Evolutionary conservation across 805 yeast genomes (phyloP).

Genomic region (Groenewaldozyma tartarivorans): DNA sequence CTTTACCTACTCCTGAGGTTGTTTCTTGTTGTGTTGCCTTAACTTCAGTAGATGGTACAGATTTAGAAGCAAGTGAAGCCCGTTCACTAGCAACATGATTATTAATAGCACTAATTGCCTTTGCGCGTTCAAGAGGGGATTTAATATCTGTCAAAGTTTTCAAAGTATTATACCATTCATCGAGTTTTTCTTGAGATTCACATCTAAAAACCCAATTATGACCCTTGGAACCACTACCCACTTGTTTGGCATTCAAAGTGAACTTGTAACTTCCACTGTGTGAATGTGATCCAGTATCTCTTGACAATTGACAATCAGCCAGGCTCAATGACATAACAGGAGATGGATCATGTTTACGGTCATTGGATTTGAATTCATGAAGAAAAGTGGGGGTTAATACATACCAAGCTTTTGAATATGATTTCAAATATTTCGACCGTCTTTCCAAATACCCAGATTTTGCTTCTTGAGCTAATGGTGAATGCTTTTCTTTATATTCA

Average conservation of each 20-base stretch:
- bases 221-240: slow-evolving; percentile 51
- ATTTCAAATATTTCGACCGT: slow-evolving; percentile 81
- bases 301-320: slow-evolving; percentile 72
- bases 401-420: slow-evolving; percentile 86
- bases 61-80: slow-evolving; percentile 6
- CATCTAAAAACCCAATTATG: slow-evolving; percentile 95
- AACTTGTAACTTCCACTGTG: slow-evolving; percentile 42
- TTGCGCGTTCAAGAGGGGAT: slow-evolving; percentile 35
- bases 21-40: neutral
- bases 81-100: slow-evolving; percentile 1
- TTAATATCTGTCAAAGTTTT: slow-evolving; percentile 54
- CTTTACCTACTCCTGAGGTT: slow-evolving; percentile 1
- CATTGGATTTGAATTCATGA: slow-evolving; percentile 82
- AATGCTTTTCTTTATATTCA: slow-evolving; percentile 55
- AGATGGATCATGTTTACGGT: slow-evolving; percentile 66
- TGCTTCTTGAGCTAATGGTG: slow-evolving; percentile 57
- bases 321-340: slow-evolving; percentile 79
- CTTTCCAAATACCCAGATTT: slow-evolving; percentile 79
- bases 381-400: slow-evolving; percentile 80
- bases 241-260: slow-evolving; percentile 64
- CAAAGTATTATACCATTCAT: slow-evolving; percentile 76
- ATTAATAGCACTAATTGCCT: slow-evolving; percentile 2
- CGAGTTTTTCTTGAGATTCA: slow-evolving; percentile 71
- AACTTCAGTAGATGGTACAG: neutral
- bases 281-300: slow-evolving; percentile 68